Evolutionary conservation across 805 yeast genomes (phyloP), one percentile per base, ranked within the genome.

Genomic region (Wickerhamomyces chaumierensis): DNA sequence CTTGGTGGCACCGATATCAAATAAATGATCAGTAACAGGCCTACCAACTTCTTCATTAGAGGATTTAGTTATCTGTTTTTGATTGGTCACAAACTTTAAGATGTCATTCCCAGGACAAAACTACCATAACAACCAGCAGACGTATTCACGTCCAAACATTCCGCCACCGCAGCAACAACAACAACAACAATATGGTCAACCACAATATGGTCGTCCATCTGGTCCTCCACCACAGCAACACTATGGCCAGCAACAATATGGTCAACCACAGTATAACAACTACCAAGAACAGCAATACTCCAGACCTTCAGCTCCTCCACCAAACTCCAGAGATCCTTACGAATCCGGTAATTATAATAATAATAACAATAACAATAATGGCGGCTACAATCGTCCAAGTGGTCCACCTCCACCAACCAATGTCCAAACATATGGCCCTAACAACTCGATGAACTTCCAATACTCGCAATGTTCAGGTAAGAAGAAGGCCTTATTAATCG

Each of bases 401-500:
- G 33, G 33, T 9, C 34, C 18, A 27, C 23, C 29, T 7, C 45
- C 45, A 18, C 38, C 45, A 11, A 33, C 42, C 5, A 27, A 28
- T 16, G 45, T 49, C 6, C 53, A 49, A 39, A 42, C 45, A 1
- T 49, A 47, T 31, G 50, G 48, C 35, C 34, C 45, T 21, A 31
- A 41, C 19, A 47, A 47, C 8, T 43, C 43, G 18, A 65, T 31
- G 33, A 18, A 62, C 16, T 72, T 62, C 49, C 78, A 75, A 52
- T 78, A 78, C 56, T 79, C 90, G 11, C 70, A 74, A 49, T 80
- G 88, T 63, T 61, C 72, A 5, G 94, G 94, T 13, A 65, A 67
- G 27, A 71, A 76, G 43, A 85, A 84, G 58, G 95, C 94, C 2
- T 55, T 85, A 39, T 53, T 83, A 36, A 67, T 85, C 40, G 95